These are phyloP conservation scores for Lindgomyces ingoldianus DNA, from an alignment of 495 filamentous ascomycete genomes.

Conservation along the genomic window DNA sequence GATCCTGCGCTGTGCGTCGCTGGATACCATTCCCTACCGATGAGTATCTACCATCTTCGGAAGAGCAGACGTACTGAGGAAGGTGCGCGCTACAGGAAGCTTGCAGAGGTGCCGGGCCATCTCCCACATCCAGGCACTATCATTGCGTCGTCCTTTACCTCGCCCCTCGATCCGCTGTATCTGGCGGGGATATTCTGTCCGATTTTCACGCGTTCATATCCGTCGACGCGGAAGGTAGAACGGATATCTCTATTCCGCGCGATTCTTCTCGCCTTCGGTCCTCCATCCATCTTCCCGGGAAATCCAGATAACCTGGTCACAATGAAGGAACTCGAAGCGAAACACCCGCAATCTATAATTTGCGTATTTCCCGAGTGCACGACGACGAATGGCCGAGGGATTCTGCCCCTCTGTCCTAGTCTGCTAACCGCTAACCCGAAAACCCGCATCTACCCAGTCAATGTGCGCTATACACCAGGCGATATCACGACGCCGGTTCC, in stretches of 20 bases:
- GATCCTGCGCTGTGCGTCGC: background rate
- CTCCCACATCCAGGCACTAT: conserved; percentile 75
- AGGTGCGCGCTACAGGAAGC: conserved; percentile 56
- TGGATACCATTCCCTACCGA: background rate
- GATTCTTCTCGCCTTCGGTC: conserved; percentile 69
- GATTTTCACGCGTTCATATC: conserved; percentile 84
- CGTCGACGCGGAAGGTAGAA: conserved; percentile 68
- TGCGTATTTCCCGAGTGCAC: conserved; percentile 90
- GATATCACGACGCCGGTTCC: conserved; percentile 93
- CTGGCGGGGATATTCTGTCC: conserved; percentile 97
- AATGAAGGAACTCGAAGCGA: conserved; percentile 60
- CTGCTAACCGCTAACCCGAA: conserved; percentile 64
- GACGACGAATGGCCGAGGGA: conserved; percentile 90
- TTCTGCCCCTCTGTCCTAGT: conserved; percentile 75
- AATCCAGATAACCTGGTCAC: conserved; percentile 57
- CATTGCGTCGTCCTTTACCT: conserved; percentile 88
- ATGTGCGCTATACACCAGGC: conserved; percentile 78
- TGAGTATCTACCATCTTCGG: conserved; percentile 57
- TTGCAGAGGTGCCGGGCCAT: conserved; percentile 40
- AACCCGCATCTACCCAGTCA: conserved; percentile 83
- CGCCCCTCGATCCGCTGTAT: conserved; percentile 89
- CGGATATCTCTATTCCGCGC: conserved; percentile 74
- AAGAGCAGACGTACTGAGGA: conserved; percentile 37
- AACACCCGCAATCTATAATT: conserved; percentile 72
- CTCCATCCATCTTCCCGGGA: conserved; percentile 53